Evolutionary conservation across 2,329 filamentous ascomycete genomes (phyloP).

Genomic region (Dryadomyces quercus-mongolicae): DNA sequence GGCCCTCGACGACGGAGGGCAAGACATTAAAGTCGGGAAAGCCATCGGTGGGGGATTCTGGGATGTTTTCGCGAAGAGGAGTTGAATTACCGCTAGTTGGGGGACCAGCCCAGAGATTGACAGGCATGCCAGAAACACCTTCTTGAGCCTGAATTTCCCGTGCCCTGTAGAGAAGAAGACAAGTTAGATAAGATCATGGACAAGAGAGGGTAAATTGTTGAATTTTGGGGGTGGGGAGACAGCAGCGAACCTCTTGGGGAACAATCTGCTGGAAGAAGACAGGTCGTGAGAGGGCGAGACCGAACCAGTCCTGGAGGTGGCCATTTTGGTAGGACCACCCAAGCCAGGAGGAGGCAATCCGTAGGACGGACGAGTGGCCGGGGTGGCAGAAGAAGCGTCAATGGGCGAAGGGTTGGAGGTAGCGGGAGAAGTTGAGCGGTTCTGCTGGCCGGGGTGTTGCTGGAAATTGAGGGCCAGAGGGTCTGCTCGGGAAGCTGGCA

Average conservation of each 20-base stretch:
- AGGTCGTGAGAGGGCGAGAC: conserved; percentile 95
- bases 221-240: conserved; percentile 2
- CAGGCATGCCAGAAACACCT: conserved; percentile 56
- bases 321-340: conserved; percentile 46
- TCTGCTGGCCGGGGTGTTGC: conserved; percentile 45
- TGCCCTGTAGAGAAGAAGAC: conserved; percentile 43
- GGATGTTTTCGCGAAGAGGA: conserved; percentile 90
- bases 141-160: conserved; percentile 96
- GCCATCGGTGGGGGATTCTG: conserved; percentile 89
- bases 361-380: conserved; percentile 57
- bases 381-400: conserved; percentile 48
- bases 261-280: conserved; percentile 61
- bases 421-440: conserved; percentile 68
- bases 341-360: conserved; percentile 53
- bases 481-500: conserved; percentile 79
- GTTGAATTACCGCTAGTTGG: conserved; percentile 95
- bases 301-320: conserved; percentile 63
- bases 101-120: conserved; percentile 83
- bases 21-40: conserved; percentile 81
- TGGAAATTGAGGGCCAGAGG: conserved; percentile 68
- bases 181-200: background rate
- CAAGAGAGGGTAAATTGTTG: background rate
- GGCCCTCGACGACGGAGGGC: conserved; percentile 51
- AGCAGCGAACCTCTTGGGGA: conserved; percentile 73
- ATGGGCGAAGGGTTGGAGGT: conserved; percentile 63